Percentiles rank a stretch among this genome's conserved stretches.
Evolutionary conservation across 805 yeast genomes (phyloP).

Genomic region (Saccharomycopsis vini): DNA sequence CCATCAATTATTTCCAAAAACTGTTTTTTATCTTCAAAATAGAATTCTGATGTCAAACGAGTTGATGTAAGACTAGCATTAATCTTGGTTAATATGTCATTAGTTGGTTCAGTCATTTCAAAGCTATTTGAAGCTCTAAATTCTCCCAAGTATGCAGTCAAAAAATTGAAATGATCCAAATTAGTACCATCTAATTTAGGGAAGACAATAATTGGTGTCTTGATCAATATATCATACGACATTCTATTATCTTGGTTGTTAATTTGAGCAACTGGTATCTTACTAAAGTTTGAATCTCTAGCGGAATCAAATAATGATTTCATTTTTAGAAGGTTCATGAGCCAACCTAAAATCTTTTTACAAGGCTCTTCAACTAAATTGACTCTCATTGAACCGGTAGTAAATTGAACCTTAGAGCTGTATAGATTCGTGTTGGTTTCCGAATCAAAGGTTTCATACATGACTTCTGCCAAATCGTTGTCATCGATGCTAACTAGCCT

Average conservation of each 20-base stretch:
- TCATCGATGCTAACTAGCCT: conserved; percentile 74
- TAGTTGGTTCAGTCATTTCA: conserved; percentile 19
- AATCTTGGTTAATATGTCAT: conserved; percentile 42
- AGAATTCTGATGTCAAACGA: conserved; percentile 53
- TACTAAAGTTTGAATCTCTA: conserved; percentile 78
- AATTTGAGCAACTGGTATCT: conserved; percentile 52
- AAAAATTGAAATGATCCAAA: conserved; percentile 40
- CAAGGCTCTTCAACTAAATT: conserved; percentile 79
- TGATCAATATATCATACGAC: conserved; percentile 60
- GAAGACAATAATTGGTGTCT: conserved; percentile 78
- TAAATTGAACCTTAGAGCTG: conserved; percentile 49
- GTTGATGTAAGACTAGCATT: conserved; percentile 66
- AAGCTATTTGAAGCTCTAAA: conserved; percentile 61
- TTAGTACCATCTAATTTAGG: conserved; percentile 47
- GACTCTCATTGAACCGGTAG: conserved; percentile 66
- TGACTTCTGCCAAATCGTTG: conserved; percentile 67
- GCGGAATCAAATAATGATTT: conserved; percentile 85
- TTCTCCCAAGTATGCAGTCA: conserved; percentile 77
- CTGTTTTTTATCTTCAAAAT: conserved; percentile 41
- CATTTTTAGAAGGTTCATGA: conserved; percentile 74
- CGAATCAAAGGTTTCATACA: conserved; percentile 72
- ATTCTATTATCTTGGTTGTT: conserved; percentile 49
- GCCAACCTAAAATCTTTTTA: conserved; percentile 52
- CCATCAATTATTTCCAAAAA: conserved; percentile 54
- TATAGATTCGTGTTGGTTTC: conserved; percentile 37